Percentiles rank a stretch among this genome's conserved stretches.
Conservation (phyloP, 345 rosid species). For the Abelmoschus esculentus region DNA sequence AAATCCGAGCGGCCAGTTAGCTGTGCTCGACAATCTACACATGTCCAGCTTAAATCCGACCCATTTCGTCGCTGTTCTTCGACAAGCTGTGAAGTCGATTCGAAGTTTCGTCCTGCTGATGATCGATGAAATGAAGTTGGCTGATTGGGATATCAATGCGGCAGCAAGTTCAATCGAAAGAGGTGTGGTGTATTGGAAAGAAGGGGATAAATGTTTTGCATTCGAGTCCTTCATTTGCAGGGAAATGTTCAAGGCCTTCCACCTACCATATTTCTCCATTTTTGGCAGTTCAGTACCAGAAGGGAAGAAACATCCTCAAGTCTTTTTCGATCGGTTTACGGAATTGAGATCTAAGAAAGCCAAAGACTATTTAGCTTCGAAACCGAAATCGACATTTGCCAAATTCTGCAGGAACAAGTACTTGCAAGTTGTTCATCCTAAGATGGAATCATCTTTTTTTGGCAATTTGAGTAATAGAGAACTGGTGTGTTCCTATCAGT, state of each 20-base stretch:
- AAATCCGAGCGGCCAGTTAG: constrained; percentile 57
- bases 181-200: constrained; percentile 41
- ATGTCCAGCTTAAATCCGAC: constrained; percentile 39
- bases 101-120: constrained; percentile 56
- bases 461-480: constrained; percentile 51
- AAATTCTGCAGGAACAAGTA: constrained; percentile 62
- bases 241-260: constrained; percentile 67
- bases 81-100: constrained; percentile 54
- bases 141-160: constrained; percentile 61
- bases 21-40: constrained; percentile 42
- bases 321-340: constrained; percentile 50
- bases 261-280: constrained; percentile 43
- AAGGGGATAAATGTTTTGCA: constrained; percentile 67
- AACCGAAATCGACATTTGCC: constrained; percentile 59
- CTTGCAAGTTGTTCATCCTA: constrained; percentile 60
- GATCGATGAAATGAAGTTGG: constrained; percentile 56
- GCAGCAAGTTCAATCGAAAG: constrained; percentile 59
- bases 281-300: constrained; percentile 25
- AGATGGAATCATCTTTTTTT: constrained; percentile 66
- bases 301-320: constrained; percentile 22
- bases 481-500: constrained; percentile 37
- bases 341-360: constrained; percentile 54
- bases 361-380: constrained; percentile 36
- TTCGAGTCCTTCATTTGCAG: constrained; percentile 70
- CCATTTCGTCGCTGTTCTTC: constrained; percentile 47